Percentiles rank a stretch among this genome's conserved stretches.
These are phyloP conservation scores for Fraxinus floribunda DNA, from an alignment of 305 asterid genomes.

Conservation along the genomic window DNA sequence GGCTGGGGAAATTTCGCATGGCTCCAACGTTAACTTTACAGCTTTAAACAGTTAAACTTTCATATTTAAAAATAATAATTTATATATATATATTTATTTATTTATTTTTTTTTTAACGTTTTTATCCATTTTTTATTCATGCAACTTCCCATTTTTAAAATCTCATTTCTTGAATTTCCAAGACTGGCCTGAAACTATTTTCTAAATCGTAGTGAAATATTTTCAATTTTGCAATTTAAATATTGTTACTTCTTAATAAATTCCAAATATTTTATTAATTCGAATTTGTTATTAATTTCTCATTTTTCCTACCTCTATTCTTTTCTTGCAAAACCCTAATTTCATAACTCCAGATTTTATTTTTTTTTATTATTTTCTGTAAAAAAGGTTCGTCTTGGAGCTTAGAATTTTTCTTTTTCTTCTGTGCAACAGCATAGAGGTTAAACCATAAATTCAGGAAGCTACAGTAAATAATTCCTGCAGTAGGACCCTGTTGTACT, in stretches of 20 bases:
- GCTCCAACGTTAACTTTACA: conserved; percentile 79
- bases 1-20: conserved; percentile 52
- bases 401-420: conserved; percentile 9
- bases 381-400: conserved; percentile 5
- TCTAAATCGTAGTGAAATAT: conserved; percentile 78
- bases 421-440: conserved; percentile 39
- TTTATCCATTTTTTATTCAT: conserved; percentile 36
- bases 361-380: conserved; percentile 17
- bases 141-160: conserved; percentile 47
- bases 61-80: conserved; percentile 25
- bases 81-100: no score
- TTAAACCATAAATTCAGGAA: conserved; percentile 26
- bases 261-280: conserved; percentile 39
- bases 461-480: conserved; percentile 29
- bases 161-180: conserved; percentile 61
- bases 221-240: conserved; percentile 66
- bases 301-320: conserved; percentile 36
- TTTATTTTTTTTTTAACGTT: conserved; percentile 13
- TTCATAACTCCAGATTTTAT: conserved; percentile 29
- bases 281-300: conserved; percentile 31
- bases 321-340: conserved; percentile 63
- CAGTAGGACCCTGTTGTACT: conserved; percentile 38
- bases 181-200: conserved; percentile 86
- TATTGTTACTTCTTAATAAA: conserved; percentile 49
- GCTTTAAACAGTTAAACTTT: conserved; percentile 50